Base-by-base conservation (phyloP, 2,329 filamentous ascomycete species). In the Fusarium annulatum region DNA sequence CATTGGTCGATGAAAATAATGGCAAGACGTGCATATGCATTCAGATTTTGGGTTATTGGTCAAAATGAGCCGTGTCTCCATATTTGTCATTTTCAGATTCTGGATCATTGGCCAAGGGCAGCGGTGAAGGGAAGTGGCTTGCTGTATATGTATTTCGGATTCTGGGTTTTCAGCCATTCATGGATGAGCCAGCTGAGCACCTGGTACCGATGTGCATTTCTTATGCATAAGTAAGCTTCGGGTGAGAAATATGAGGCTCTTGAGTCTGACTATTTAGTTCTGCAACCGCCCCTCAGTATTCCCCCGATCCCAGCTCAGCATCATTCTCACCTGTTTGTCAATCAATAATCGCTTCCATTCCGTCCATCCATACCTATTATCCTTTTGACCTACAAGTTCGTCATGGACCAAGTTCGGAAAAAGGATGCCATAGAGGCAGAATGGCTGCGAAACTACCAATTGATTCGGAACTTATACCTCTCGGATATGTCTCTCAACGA, bases 241-340 rank as follows among this genome's bases (percentile, higher is more conserved):
- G 21, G 18, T 1, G 26, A 21, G 5, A 34, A 2, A 0, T 0
- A 9, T 18, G 48, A 12, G 21, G 48, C 21, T 34, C 48, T 51
- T 34, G 21, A 12, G 9, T 7, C 15, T 18, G 21, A 2, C 4
- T 51, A 51, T 34, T 51, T 51, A 23, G 10, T 14, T 28, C 16
- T 9, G 7, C 15, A 9, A 16, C 0, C 15, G 1, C 21, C 14
- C 21, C 15, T 34, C 46, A n/a, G 0, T 18, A 9, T 23, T 23
- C 12, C 2, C 30, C 10, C 0, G 15, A 34, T 34, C 48, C 23
- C 7, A 51, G 19, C 21, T 14, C 7, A 23, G 4, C 0, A n/a
- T n/a, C n/a, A n/a, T n/a, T n/a, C n/a, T n/a, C n/a, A n/a, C n/a
- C n/a, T n/a, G n/a, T n/a, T n/a, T n/a, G n/a, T n/a, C n/a, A n/a